A percentile compares a stretch with the other conserved stretches of the same genome.
Evolutionary conservation across 352 stramenopile species (phyloP).

Genomic region (Peronospora belbahrii): DNA sequence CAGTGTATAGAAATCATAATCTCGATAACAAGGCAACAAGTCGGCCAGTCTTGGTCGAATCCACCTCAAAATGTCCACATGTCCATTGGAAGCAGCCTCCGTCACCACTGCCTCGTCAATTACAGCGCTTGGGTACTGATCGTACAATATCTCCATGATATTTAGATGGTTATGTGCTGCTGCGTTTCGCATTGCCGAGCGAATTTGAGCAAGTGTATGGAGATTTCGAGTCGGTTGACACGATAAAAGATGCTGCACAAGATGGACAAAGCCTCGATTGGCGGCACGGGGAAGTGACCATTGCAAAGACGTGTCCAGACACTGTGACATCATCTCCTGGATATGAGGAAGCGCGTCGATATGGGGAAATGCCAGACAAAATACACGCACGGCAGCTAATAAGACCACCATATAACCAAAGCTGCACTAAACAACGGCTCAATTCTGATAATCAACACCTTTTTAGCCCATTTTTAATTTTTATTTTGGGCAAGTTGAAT

Average conservation of each 20-base stretch:
- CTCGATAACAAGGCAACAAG: constrained; percentile 2
- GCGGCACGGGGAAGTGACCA: constrained; percentile 16
- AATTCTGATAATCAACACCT: too few relatives aligned
- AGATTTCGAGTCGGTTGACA: neutral
- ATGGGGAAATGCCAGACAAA: constrained; percentile 6
- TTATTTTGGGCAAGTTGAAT: too few relatives aligned
- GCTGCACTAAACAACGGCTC: too few relatives aligned
- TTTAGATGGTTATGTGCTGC: constrained; percentile 9
- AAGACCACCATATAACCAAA: neutral
- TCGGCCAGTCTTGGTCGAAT: constrained; percentile 1
- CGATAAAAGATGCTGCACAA: constrained; percentile 11
- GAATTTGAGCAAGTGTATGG: constrained; percentile 9
- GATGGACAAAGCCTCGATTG: constrained; percentile 13
- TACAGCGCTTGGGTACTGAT: constrained; percentile 2
- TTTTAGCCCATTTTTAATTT: too few relatives aligned
- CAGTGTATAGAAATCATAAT: constrained; percentile 12
- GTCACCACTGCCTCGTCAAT: constrained; percentile 9
- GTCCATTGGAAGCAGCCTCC: constrained; percentile 13
- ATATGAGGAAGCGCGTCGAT: constrained; percentile 18
- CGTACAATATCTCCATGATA: constrained; percentile 10
- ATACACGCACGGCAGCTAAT: constrained; percentile 6
- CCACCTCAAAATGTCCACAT: constrained; percentile 17
- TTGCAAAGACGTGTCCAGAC: constrained; percentile 11
- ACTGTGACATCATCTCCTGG: constrained; percentile 7
- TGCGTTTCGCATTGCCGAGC: constrained; percentile 15